Evolutionary conservation across 768 basidiomycete genomes (phyloP).

Genomic region (Serendipita sp.): DNA sequence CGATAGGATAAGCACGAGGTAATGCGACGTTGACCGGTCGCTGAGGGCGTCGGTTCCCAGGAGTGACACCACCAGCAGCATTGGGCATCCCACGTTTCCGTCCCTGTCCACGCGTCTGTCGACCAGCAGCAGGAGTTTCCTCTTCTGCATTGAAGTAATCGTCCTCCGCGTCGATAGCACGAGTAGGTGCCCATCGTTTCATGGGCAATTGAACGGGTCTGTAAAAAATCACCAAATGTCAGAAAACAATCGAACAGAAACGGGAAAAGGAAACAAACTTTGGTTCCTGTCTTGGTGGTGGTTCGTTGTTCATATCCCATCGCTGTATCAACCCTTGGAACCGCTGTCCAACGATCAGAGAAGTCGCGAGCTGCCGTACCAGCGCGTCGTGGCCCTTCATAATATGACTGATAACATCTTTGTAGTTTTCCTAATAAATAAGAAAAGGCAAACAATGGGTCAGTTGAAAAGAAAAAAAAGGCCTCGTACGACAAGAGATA

Average conservation of each 20-base stretch:
- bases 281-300: conserved; percentile 31
- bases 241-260: neutral
- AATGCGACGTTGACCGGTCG: neutral
- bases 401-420: conserved; percentile 65
- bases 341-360: conserved; percentile 43
- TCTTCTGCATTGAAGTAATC: conserved; percentile 4
- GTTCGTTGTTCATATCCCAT: conserved; percentile 89
- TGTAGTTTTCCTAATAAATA: conserved; percentile 66
- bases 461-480: neutral
- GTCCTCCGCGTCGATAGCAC: neutral
- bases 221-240: neutral
- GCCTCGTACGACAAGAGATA: conserved; percentile 6
- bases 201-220: neutral
- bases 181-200: neutral
- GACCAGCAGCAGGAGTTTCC: neutral
- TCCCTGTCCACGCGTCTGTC: neutral
- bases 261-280: neutral
- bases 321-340: conserved; percentile 59
- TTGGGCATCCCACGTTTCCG: neutral
- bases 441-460: neutral
- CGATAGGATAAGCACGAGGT: neutral
- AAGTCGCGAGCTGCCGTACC: conserved; percentile 46
- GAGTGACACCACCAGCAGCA: neutral
- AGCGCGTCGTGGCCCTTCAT: conserved; percentile 59
- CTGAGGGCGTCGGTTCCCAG: neutral